Base-by-base conservation (phyloP, 352 stramenopile genomes). In the Globisporangium canariense region DNA sequence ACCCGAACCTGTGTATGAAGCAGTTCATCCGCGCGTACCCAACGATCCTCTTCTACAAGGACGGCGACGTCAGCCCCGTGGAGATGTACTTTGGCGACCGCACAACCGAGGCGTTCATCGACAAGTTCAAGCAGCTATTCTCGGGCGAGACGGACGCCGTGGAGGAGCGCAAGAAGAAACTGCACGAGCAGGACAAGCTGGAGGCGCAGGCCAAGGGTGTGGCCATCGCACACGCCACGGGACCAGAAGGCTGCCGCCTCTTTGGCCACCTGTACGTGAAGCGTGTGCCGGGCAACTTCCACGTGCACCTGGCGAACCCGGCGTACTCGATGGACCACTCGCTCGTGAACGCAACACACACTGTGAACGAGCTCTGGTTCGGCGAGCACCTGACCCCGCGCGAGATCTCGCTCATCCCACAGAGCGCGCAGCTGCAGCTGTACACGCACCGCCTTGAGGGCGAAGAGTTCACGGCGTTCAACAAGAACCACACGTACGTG, bases 261-360 rank as follows among this genome's bases (percentile, higher is more conserved):
- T 93, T 86, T 50, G 86, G 86, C 11, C 73, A 91, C 64, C 54
- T 95, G 36, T 87, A 92, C 62, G 86, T 95, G 36, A 95, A 95
- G 77, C 81, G 96, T 50, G 97, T 99, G 50, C 97, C 97, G 0
- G 97, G 97, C 45, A 99, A 99, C 75, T 99, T 99, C 79, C 97
- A 99, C 79, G 94, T 99, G 65, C 96, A 99, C 76, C 89, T 98
- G 77, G 70, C 97, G n/a, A 98, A 99, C 79, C 91, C 96, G 28
- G 93, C 93, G 53, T 95, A 91, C 75, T 95, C 86, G 61, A 93
- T 95, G 86, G 84, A 91, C 67, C 80, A 78, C 47, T 83, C 76
- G 61, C 76, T 94, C 52, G 86, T 93, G 38, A 99, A 99, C 71
- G 81, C 98, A 38, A 96, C 89, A 38, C 97, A 99, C 79, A 82